Base-by-base conservation (phyloP, 352 stramenopile species). In the Saprolegnia diclina region DNA sequence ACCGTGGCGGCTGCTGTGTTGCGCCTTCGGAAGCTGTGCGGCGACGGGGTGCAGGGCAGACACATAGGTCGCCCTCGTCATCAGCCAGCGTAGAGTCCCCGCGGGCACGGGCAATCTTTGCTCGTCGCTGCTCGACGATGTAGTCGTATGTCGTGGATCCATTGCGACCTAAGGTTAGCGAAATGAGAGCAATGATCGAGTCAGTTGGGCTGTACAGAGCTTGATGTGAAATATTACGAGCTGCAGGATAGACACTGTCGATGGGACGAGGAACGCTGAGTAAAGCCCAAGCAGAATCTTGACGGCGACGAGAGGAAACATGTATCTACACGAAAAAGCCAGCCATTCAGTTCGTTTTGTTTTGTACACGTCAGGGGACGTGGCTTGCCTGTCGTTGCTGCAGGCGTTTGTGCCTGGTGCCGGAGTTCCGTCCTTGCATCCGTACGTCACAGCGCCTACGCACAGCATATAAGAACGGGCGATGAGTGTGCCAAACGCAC, bases 71-170 rank as follows among this genome's bases (percentile, higher is more conserved):
- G 42, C 13, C 42, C 18, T 48, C 42, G 42, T 48, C 42, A n/a
- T 48, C 10, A 11, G 42, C 42, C 11, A n/a, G 7, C 7, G 42
- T 10, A 14, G 42, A 48, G 42, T 48, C 42, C 3, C 42, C 42
- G 42, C 42, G 42, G 18, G 42, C 42, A 10, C 42, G 42, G 13
- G 42, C 42, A n/a, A 48, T 48, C 10, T 48, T 48, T 14, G 42
- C 42, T 10, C 18, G 11, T 14, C 42, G 42, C 42, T 66, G 57
- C 13, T 66, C 37, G 24, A 94, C 85, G 74, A 94, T 94, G 74
- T 91, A 94, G 72, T 94, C 87, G 67, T 94, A 94, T 0, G 87
- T 94, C 14, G 87, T 94, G 55, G 90, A 85, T 64, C 90, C 80
- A 32, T 94, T 83, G 63, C 87, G 80, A 44, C 81, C 85, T 94